phyloP scores from a whole-genome alignment of 108 stramenopile species.

The Cyclotella choctawhatcheeana region DNA sequence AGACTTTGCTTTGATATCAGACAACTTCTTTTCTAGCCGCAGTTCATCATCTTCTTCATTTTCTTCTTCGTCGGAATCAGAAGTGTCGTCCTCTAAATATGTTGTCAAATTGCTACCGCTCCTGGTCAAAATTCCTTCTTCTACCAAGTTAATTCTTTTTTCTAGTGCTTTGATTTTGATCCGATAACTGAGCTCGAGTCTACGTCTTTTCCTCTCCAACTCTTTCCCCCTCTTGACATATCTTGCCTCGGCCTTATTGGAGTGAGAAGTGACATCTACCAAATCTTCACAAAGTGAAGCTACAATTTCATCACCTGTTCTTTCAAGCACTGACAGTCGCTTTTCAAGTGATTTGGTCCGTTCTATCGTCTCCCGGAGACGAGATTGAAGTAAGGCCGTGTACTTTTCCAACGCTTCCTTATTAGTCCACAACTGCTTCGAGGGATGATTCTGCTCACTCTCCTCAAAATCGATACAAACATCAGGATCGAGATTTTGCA shows the following conservation, averaged over 20 bases:
- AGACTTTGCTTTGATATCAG: conserved; percentile 42
- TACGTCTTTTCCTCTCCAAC: conserved; percentile 29
- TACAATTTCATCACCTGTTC: conserved; percentile 55
- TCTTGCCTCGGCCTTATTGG: conserved; percentile 45
- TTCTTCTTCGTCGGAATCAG: conserved; percentile 31
- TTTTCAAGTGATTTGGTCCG: conserved; percentile 44
- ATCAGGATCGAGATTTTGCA: conserved; percentile 4
- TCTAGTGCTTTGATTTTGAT: conserved; percentile 36
- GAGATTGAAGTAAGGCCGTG: conserved; percentile 30
- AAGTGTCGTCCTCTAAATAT: conserved; percentile 19
- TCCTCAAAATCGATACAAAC: not conserved
- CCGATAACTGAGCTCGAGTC: conserved; percentile 30
- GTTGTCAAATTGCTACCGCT: conserved; percentile 17
- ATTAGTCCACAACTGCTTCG: conserved; percentile 31
- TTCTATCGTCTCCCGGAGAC: conserved; percentile 41
- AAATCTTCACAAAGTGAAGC: conserved; percentile 52
- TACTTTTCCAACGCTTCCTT: conserved; percentile 30
- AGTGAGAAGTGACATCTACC: conserved; percentile 44
- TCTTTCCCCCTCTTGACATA: conserved; percentile 51
- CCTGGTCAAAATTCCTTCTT: conserved; percentile 29
- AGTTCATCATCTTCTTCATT: conserved; percentile 51
- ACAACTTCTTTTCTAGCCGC: conserved; percentile 41
- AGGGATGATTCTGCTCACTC: conserved; percentile 10
- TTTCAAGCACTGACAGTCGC: conserved; percentile 43
- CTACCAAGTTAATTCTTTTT: conserved; percentile 23